Conservation (phyloP, 306 rosid genomes). For the Corylus americana region DNA sequence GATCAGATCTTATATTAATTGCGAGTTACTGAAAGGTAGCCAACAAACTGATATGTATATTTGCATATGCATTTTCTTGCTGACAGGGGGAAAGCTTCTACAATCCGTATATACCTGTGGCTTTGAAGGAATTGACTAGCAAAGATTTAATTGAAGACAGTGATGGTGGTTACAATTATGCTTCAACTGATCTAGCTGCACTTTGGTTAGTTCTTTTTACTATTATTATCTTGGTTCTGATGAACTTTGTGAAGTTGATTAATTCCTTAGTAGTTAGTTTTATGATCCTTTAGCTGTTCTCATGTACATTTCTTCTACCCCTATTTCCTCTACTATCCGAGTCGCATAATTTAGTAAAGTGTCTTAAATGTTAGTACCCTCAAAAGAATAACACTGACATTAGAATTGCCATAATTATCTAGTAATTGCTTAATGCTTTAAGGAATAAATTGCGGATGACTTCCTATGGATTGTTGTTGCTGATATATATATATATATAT, state of each 20-base stretch:
- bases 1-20: neutral
- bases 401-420: neutral
- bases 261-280: conserved; percentile 14
- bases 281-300: conserved; percentile 19
- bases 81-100: conserved; percentile 97
- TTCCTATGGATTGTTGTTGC: neutral
- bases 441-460: neutral
- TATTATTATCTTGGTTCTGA: conserved; percentile 1
- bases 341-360: neutral
- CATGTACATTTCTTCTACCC: neutral
- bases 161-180: conserved; percentile 94
- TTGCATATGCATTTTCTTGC: conserved; percentile 14
- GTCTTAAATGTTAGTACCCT: neutral
- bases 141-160: conserved; percentile 75
- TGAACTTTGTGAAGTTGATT: conserved; percentile 10
- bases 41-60: neutral
- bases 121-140: conserved; percentile 60
- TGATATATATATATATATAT: too few species aligned
- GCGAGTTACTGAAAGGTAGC: neutral
- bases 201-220: conserved; percentile 58
- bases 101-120: conserved; percentile 78
- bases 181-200: conserved; percentile 88
- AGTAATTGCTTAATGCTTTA: neutral
- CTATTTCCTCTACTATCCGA: neutral
- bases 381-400: neutral